phyloP scores from a whole-genome alignment of 176 grass and related monocot species.

The Typha latifolia region DNA sequence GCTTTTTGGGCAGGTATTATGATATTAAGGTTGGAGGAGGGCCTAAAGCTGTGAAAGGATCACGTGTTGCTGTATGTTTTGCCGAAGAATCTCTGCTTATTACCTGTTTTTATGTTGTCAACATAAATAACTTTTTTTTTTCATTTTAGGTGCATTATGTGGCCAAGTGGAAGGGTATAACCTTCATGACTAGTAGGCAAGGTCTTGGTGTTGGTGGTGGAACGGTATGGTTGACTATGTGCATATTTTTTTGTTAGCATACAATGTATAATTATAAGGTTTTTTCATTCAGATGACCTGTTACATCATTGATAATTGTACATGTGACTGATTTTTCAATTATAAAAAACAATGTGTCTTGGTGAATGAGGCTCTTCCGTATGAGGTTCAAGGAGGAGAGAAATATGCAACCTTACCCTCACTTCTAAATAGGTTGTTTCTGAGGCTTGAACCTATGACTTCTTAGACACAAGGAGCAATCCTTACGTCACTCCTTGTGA shows the following conservation, averaged over 20 bases:
- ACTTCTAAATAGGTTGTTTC: no score
- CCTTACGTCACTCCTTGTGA: background rate
- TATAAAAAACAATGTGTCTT: no score
- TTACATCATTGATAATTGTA: no score
- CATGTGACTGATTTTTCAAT: no score
- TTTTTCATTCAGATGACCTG: no score
- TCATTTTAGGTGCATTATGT: constrained; percentile 89
- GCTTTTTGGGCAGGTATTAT: constrained; percentile 56
- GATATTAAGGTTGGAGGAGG: constrained; percentile 84
- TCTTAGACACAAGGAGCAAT: no score
- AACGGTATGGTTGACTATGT: constrained; percentile 40
- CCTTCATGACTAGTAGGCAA: constrained; percentile 98
- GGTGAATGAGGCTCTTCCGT: no score
- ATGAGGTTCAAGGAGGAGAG: no score
- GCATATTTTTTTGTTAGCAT: background rate
- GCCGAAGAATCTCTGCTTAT: background rate
- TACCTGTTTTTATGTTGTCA: background rate
- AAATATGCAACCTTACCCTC: no score
- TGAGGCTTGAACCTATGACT: no score
- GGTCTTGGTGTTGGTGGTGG: constrained; percentile 84
- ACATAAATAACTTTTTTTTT: constrained; percentile 14
- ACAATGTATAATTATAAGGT: no score
- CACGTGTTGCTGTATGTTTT: constrained; percentile 77
- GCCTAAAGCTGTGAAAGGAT: constrained; percentile 71
- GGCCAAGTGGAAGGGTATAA: constrained; percentile 96